Percentiles rank a stretch among this genome's conserved stretches.
Evolutionary conservation across 257 asterid genomes (phyloP).

Genomic region (Capsicum baccatum): DNA sequence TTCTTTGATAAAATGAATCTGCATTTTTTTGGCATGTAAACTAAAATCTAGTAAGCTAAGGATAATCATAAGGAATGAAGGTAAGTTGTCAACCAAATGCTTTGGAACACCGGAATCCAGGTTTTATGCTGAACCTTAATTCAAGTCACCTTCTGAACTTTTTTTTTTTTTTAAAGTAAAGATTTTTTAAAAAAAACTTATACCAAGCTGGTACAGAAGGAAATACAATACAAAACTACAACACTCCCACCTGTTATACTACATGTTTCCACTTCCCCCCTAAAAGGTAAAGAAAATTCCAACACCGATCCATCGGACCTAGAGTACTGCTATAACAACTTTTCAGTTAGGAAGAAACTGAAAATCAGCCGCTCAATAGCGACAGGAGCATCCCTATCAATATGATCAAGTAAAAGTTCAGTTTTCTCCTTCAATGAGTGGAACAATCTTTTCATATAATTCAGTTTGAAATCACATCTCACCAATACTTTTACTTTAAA

Average conservation of each 20-base stretch:
- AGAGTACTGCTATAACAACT: not conserved
- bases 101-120: not conserved
- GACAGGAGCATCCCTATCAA: not conserved
- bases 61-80: constrained; percentile 8
- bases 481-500: no score
- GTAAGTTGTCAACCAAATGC: constrained; percentile 1
- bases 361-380: not conserved
- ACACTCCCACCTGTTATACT: not conserved
- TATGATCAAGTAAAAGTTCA: not conserved
- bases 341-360: not conserved
- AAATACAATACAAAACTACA: not conserved
- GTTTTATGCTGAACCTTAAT: not conserved
- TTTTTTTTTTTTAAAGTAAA: not conserved
- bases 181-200: not conserved
- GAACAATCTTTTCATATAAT: not conserved
- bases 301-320: not conserved
- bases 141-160: not conserved
- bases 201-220: constrained; percentile 3
- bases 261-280: not conserved
- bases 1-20: not conserved
- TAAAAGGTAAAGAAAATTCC: not conserved
- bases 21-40: not conserved
- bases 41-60: not conserved
- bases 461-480: not conserved
- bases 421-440: not conserved